Evolutionary conservation across 2,329 filamentous ascomycete genomes (phyloP), one percentile per base, ranked within the genome.

Genomic region (Aspergillus fumigatus): DNA sequence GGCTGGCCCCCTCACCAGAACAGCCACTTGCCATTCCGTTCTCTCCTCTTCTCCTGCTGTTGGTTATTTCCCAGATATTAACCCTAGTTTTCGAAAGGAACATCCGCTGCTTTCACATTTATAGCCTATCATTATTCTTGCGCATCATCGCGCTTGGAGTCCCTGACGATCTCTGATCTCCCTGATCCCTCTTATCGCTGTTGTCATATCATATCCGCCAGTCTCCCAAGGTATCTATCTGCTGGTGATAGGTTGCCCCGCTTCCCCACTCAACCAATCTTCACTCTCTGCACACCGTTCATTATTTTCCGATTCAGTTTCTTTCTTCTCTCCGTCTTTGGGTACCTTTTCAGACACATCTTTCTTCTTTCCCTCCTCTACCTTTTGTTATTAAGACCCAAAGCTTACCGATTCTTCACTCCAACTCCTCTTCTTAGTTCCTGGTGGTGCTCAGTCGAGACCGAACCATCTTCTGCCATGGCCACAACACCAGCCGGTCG

Each of bases 401-500:
- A 23, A 21, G 11, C 52, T 43, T 40, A 45, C 19, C 47, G 43
- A 27, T 50, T 50, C 41, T 41, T 50, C 50, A 50, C 47, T 53
- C 26, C 51, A 48, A 35, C 23, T 10, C 14, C 50, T 35, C 32
- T 47, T n/a, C 32, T 23, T 50, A 50, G 3, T 45, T 35, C 50
- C 41, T 14, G 19, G 26, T n/a, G 48, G n/a, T 29, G 21, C 19
- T 26, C 23, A 43, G 52, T 27, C 48, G 25, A 27, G 19, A 49
- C 32, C 32, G 17, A 43, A 21, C 4, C 45, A 41, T 32, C 26
- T 35, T 41, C 49, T 58, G 67, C 54, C 50, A 78, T 79, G 72
- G 73, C 77, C 55, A 76, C 76, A 43, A 74, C 78, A 50, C 64
- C 72, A 38, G 72, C 74, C 43, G 73, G 79, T 78, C 59, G 87